These are phyloP conservation scores for Ogataea dorogensis DNA, from an alignment of 805 yeast species.

Conservation along the genomic window DNA sequence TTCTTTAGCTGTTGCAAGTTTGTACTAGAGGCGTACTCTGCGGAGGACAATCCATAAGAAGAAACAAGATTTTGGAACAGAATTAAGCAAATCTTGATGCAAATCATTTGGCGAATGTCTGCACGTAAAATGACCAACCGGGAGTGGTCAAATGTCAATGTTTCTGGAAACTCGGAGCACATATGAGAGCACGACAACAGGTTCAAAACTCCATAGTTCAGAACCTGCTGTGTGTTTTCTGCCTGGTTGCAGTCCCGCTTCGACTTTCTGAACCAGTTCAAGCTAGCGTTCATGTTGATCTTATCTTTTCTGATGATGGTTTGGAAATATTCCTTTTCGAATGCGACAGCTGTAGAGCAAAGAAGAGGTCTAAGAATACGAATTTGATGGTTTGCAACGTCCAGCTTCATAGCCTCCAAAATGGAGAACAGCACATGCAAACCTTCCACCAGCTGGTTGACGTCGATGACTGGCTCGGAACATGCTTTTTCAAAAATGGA, in stretches of 20 bases:
- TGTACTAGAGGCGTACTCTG: slow-evolving; percentile 38
- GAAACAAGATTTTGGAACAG: slow-evolving; percentile 66
- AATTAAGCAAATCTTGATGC: slow-evolving; percentile 70
- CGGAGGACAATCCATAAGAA: slow-evolving; percentile 33
- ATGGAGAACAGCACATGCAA: slow-evolving; percentile 75
- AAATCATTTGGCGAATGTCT: slow-evolving; percentile 80
- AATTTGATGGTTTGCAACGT: slow-evolving; percentile 93
- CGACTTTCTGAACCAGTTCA: slow-evolving; percentile 60
- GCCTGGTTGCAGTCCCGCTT: slow-evolving; percentile 20
- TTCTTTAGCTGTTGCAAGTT: slow-evolving; percentile 52
- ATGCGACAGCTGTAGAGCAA: slow-evolving; percentile 82
- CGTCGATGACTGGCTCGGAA: slow-evolving; percentile 15
- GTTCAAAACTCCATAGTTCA: slow-evolving; percentile 55
- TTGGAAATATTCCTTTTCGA: slow-evolving; percentile 80
- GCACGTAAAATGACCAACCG: slow-evolving; percentile 76
- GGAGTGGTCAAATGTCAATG: slow-evolving; percentile 81
- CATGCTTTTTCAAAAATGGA: slow-evolving; percentile 50
- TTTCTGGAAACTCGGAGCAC: slow-evolving; percentile 79
- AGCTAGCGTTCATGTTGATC: slow-evolving; percentile 56
- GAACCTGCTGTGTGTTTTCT: slow-evolving; percentile 31
- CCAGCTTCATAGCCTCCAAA: slow-evolving; percentile 91
- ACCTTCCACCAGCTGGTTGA: slow-evolving; percentile 64
- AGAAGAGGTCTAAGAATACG: slow-evolving; percentile 79
- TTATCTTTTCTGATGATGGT: slow-evolving; percentile 54
- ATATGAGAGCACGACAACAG: slow-evolving; percentile 74